Evolutionary conservation across 495 filamentous ascomycete genomes (phyloP).

Genomic region (Friedmanniomyces simplex): DNA sequence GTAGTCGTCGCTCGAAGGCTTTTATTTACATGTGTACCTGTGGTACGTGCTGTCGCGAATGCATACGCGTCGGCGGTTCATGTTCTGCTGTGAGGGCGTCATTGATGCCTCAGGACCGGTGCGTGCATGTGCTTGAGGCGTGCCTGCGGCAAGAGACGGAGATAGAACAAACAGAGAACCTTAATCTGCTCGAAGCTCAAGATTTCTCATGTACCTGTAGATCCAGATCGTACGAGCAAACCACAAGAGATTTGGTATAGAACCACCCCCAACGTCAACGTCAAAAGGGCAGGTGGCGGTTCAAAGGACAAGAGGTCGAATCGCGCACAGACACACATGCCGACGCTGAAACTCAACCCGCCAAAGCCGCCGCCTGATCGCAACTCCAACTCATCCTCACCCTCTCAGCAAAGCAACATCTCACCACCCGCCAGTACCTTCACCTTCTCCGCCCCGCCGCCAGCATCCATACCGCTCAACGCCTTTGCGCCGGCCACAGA

Average conservation of each 20-base stretch:
- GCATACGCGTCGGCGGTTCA: too few species aligned
- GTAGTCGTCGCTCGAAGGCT: too few species aligned
- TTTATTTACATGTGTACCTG: too few species aligned
- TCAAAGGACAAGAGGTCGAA: too few species aligned
- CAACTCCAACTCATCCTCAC: slow-evolving; percentile 1
- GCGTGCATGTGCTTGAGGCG: too few species aligned
- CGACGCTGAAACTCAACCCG: slow-evolving; percentile 4
- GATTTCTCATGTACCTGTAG: neutral
- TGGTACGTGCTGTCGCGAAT: too few species aligned
- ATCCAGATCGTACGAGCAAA: neutral
- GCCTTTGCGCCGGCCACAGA: neutral
- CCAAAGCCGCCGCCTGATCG: neutral
- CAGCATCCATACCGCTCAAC: neutral
- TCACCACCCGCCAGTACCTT: neutral
- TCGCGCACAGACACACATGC: slow-evolving; percentile 8
- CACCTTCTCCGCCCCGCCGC: slow-evolving; percentile 8
- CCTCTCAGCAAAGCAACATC: neutral
- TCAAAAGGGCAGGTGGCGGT: too few species aligned
- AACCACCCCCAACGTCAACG: neutral
- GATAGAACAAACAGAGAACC: too few species aligned
- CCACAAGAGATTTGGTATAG: neutral
- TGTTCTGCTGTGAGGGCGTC: too few species aligned
- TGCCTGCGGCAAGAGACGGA: too few species aligned
- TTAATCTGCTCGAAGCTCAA: too few species aligned
- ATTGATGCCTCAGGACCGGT: too few species aligned